These are phyloP conservation scores for Penicillium oxalicum DNA, from an alignment of 2,329 filamentous ascomycete genomes.

Conservation along the genomic window DNA sequence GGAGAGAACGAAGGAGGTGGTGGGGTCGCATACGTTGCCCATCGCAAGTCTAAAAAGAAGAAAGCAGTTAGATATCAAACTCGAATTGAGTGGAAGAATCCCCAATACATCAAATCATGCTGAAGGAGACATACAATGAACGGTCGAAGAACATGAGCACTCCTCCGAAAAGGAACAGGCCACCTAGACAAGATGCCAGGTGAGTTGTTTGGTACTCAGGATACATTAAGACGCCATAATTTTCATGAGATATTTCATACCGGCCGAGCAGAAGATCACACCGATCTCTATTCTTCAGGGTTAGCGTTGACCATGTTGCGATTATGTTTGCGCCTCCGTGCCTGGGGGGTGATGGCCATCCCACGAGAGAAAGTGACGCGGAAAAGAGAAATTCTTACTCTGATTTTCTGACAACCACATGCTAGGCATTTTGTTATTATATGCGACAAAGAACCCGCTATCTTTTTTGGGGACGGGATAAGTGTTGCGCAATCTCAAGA, in stretches of 20 bases:
- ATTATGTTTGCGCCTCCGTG: background rate
- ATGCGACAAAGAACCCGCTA: background rate
- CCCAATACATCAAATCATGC: too few species aligned
- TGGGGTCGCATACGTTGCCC: constrained; percentile 67
- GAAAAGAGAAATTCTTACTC: constrained; percentile 54
- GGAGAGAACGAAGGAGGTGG: background rate
- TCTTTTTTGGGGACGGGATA: background rate
- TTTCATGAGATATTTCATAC: constrained; percentile 50
- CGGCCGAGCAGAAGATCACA: constrained; percentile 94
- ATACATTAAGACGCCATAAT: background rate
- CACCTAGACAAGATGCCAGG: constrained; percentile 52
- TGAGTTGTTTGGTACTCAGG: background rate
- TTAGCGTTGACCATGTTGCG: constrained; percentile 1
- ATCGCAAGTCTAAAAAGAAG: constrained; percentile 68
- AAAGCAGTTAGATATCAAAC: constrained; percentile 2
- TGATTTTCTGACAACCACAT: constrained; percentile 97
- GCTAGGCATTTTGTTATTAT: constrained; percentile 60
- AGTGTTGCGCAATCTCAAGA: background rate
- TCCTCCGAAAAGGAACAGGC: constrained; percentile 89
- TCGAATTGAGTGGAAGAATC: too few species aligned
- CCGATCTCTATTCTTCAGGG: constrained; percentile 68
- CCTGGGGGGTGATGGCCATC: background rate
- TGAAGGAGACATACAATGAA: constrained; percentile 63
- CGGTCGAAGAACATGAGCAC: constrained; percentile 97
- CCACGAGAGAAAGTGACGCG: background rate